Evolutionary conservation across 177 flowering plant species (phyloP), one percentile per base, ranked within the genome.

Genomic region (Tripterygium wilfordii): DNA sequence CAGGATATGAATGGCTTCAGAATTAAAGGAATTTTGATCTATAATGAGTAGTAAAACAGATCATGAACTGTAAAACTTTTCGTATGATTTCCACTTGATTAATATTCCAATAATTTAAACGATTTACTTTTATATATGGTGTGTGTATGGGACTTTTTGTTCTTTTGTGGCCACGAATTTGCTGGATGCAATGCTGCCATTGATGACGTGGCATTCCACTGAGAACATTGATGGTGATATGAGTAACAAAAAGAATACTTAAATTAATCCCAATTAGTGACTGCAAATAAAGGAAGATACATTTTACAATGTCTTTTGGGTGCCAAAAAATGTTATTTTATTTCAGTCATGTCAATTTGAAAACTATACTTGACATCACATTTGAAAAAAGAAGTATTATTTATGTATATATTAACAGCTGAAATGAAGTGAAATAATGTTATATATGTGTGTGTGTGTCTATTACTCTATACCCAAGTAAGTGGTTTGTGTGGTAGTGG

Each of bases 161-260:
- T 41, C 36, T 41, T 23, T 39, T 42, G 33, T 55, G 51, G 16
- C 17, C 9, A 36, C 4, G 19, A 36, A n/a, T 36, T 36, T 2
- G 19, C 2, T 15, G 21, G 45, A 43, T 32, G 35, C 40, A 29
- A 28, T 25, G n/a, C n/a, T n/a, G n/a, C 37, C 64, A 43, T 54
- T 54, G 64, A n/a, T n/a, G n/a, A 60, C 57, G 53, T 65, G 48
- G 49, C 49, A 53, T 64, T 58, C 68, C 65, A 56, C 70, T 60
- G 38, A 18, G 47, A 19, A 47, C 49, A 54, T 15, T 35, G 62
- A 60, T 41, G 36, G 57, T 10, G 61, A 64, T 30, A 39, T 55
- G 45, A 65, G 64, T 55, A 28, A 43, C 27, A 48, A 43, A 20
- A 27, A 30, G 35, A 23, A 22, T 9, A 3, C 14, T 35, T 25